Base-by-base conservation (phyloP, 1,139 yeast species). In the Candida sp. region DNA sequence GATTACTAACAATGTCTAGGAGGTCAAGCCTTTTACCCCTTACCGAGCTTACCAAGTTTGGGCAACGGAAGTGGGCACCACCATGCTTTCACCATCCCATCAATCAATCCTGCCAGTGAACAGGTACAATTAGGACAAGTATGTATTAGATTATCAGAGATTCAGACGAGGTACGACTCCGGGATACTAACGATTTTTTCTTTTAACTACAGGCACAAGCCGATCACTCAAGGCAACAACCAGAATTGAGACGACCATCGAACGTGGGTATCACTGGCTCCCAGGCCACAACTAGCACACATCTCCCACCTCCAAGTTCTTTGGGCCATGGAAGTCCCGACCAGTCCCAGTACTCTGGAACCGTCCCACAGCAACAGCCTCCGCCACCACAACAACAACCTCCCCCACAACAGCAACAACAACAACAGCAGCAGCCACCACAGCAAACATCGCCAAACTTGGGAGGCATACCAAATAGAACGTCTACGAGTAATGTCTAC, bases 401-500 rank as follows among this genome's bases (percentile, higher is more conserved):
- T 38, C 55, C 42, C 30, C 47, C 46, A n/a, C 52, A 48, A 32
- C 46, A 35, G 26, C 50, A 39, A n/a, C 46, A 37, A 23, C 50
- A 44, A 42, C 56, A n/a, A 30, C 53, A 40, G 22, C 48, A 49
- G 44, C 63, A 44, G 41, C 56, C 22, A 32, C 53, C 42, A 26
- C 48, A 49, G 44, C 63, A 39, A 46, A 3, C 48, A 33, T 31
- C 62, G 12, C 59, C 59, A 33, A 52, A 55, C 11, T 58, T 69
- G 50, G 78, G 75, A 11, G 76, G 60, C 4, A 53, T 74, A 26
- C 78, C 80, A 34, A 77, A 75, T 58, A 64, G 81, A 49, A 70
- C 78, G n/a, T 62, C 78, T 28, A 68, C 79, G 5, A 71, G 77
- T 68, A 62, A 81, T 76, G 65, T 74, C 35, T 92, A 91, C 70